These are phyloP conservation scores for Cutaneotrichosporon sp. DNA, from an alignment of 1,284 basidiomycete genomes.

Conservation along the genomic window DNA sequence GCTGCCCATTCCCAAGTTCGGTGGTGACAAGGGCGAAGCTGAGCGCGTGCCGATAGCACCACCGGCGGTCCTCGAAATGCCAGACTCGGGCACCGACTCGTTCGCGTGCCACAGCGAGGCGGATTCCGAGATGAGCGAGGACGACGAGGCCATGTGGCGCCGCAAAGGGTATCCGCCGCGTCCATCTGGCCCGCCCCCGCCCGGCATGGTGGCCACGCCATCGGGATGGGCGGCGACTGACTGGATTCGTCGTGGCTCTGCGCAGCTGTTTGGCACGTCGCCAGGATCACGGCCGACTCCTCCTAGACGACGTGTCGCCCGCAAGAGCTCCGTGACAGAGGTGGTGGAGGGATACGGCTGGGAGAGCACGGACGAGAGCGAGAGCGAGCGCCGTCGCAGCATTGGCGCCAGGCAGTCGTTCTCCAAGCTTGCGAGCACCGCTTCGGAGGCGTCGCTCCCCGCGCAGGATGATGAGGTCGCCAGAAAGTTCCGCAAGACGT, in stretches of 20 bases:
- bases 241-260: constrained; percentile 47
- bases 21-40: neutral
- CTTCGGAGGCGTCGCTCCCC: constrained; percentile 14
- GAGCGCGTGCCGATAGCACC: constrained; percentile 22
- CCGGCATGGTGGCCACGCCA: constrained; percentile 27
- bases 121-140: constrained; percentile 11
- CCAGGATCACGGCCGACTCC: constrained; percentile 3
- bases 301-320: constrained; percentile 10
- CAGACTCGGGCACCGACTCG: constrained; percentile 20
- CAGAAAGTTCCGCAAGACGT: constrained; percentile 67
- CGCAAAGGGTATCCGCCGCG: constrained; percentile 43
- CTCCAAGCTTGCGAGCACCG: neutral
- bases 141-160: constrained; percentile 10
- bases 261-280: constrained; percentile 40
- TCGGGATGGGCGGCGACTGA: constrained; percentile 29
- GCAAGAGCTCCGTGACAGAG: constrained; percentile 28
- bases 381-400: constrained; percentile 13
- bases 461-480: constrained; percentile 29
- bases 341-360: constrained; percentile 23
- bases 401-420: neutral
- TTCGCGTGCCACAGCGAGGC: neutral
- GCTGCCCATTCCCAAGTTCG: constrained; percentile 16
- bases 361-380: constrained; percentile 20
- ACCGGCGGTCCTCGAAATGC: constrained; percentile 20
- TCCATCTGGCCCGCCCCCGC: constrained; percentile 38